Evolutionary conservation across 2,329 filamentous ascomycete genomes (phyloP).

Genomic region (Aspergillus novoparasiticus): DNA sequence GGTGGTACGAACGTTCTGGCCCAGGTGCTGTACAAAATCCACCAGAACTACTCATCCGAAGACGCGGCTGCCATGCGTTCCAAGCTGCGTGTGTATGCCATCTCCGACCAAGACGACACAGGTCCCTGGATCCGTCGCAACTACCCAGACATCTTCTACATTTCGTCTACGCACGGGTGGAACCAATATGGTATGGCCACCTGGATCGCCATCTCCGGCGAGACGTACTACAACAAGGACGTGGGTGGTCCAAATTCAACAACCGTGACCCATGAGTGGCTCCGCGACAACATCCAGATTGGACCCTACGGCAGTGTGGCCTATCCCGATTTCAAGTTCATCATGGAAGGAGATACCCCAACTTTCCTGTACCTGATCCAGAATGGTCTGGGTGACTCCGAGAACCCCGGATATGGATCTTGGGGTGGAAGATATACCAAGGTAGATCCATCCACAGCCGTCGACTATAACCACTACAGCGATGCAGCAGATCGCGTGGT

Average conservation of each 20-base stretch:
- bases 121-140: slow-evolving; percentile 57
- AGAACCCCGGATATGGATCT: slow-evolving; percentile 43
- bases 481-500: slow-evolving; percentile 39
- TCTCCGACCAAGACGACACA: slow-evolving; percentile 62
- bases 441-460: slow-evolving; percentile 16
- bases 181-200: slow-evolving; percentile 46
- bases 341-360: slow-evolving; percentile 54
- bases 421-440: slow-evolving; percentile 47
- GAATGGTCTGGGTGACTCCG: slow-evolving; percentile 43
- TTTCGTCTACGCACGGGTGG: slow-evolving; percentile 54
- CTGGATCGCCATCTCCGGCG: slow-evolving; percentile 40
- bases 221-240: slow-evolving; percentile 51
- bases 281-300: slow-evolving; percentile 57
- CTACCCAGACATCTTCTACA: slow-evolving; percentile 60
- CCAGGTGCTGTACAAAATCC: slow-evolving; percentile 47
- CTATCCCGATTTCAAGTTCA: slow-evolving; percentile 52
- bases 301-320: slow-evolving; percentile 46
- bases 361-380: slow-evolving; percentile 45
- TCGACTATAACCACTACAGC: slow-evolving; percentile 27
- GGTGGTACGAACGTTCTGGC: slow-evolving; percentile 58
- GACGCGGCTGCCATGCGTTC: slow-evolving; percentile 40
- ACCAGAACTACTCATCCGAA: slow-evolving; percentile 15
- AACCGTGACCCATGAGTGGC: slow-evolving; percentile 54
- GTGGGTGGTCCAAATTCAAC: slow-evolving; percentile 52
- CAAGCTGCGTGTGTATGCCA: slow-evolving; percentile 56